Percentiles rank a stretch among this genome's conserved stretches.
phyloP scores from a whole-genome alignment of 2,329 filamentous ascomycete genomes.

The Pseudogymnoascus pannorum region DNA sequence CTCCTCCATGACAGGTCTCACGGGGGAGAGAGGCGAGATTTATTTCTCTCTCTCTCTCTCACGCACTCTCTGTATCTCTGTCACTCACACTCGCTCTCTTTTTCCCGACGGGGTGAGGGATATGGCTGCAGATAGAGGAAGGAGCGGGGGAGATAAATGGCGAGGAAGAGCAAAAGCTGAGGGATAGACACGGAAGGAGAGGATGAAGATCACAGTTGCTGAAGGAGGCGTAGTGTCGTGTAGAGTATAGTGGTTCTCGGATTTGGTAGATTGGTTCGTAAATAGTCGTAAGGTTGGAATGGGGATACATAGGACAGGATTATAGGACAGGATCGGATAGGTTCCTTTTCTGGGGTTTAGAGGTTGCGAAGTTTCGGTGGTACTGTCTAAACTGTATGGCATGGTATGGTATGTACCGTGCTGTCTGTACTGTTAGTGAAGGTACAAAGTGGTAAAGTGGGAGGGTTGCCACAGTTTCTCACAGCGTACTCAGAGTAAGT shows the following conservation, averaged over 20 bases:
- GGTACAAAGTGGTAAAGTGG: neutral
- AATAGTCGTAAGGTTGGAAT: slow-evolving; percentile 4
- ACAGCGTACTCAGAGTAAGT: neutral
- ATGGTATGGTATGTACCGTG: no score
- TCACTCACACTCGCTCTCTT: neutral
- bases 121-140: neutral
- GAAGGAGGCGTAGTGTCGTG: slow-evolving; percentile 4
- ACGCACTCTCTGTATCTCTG: neutral
- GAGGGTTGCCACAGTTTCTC: slow-evolving; percentile 5
- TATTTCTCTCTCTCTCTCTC: neutral
- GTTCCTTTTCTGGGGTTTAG: neutral
- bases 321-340: neutral
- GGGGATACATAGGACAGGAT: neutral
- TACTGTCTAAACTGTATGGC: neutral
- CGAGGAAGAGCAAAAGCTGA: neutral
- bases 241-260: neutral
- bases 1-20: slow-evolving; percentile 23
- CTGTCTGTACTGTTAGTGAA: no score
- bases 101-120: neutral
- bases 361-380: neutral
- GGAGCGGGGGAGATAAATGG: neutral
- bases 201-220: neutral
- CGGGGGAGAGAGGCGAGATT: slow-evolving; percentile 2
- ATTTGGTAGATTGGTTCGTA: neutral
- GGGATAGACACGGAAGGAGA: neutral